Evolutionary conservation across 1,284 basidiomycete species (phyloP).

Genomic region (Heterobasidion annosum): DNA sequence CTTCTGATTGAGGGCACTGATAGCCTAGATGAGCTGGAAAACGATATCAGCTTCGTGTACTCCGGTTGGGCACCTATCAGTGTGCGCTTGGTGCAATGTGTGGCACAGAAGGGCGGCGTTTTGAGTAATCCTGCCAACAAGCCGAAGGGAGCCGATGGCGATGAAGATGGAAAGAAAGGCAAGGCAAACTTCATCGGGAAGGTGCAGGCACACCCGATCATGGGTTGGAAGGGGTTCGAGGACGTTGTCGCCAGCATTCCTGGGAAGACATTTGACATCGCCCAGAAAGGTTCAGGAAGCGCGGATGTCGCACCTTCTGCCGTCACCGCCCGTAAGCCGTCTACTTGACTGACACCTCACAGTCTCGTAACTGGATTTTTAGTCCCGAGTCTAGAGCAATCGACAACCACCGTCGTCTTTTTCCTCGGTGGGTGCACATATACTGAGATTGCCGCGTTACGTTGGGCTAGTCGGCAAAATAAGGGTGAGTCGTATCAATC

Average conservation of each 20-base stretch:
- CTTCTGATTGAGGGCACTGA: slow-evolving; percentile 88
- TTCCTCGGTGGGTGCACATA: slow-evolving; percentile 99
- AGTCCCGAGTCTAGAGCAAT: slow-evolving; percentile 42
- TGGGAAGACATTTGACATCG: slow-evolving; percentile 79
- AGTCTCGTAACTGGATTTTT: slow-evolving; percentile 1
- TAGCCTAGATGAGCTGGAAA: slow-evolving; percentile 70
- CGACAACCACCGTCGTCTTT: slow-evolving; percentile 86
- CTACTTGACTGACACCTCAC: background rate
- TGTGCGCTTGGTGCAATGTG: slow-evolving; percentile 86
- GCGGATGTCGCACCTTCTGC: slow-evolving; percentile 22
- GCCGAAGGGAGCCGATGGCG: slow-evolving; percentile 35
- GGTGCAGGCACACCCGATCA: slow-evolving; percentile 79
- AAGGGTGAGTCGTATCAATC: slow-evolving; percentile 40
- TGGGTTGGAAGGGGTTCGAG: slow-evolving; percentile 96
- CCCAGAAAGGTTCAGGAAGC: slow-evolving; percentile 40
- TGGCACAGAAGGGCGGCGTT: slow-evolving; percentile 84
- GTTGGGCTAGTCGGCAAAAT: slow-evolving; percentile 83
- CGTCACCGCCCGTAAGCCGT: slow-evolving; percentile 33
- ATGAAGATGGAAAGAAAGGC: slow-evolving; percentile 20
- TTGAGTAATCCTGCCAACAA: slow-evolving; percentile 60
- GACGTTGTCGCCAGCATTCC: slow-evolving; percentile 78
- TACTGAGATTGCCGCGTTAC: slow-evolving; percentile 90
- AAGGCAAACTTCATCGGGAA: slow-evolving; percentile 27
- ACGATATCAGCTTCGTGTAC: slow-evolving; percentile 94
- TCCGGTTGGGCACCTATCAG: slow-evolving; percentile 96